Conservation (phyloP, 2,329 filamentous ascomycete genomes). For the Fonsecaea pedrosoi region DNA sequence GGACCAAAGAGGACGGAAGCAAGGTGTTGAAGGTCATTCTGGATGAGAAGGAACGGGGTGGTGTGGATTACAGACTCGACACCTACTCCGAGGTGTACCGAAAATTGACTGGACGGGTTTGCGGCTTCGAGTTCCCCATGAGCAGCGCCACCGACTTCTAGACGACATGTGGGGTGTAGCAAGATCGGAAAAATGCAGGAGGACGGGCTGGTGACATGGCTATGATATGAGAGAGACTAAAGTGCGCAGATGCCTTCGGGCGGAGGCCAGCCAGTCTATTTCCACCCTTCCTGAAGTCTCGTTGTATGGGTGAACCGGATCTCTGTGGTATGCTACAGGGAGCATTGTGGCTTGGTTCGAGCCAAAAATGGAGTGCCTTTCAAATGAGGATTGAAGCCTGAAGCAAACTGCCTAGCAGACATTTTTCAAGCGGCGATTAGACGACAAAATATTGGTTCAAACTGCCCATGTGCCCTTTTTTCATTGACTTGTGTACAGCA, state of each 20-base stretch:
- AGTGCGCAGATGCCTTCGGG: neutral
- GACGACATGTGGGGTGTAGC: conserved; percentile 44
- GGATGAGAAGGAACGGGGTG: conserved; percentile 99
- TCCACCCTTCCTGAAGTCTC: neutral
- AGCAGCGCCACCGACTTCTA: conserved; percentile 80
- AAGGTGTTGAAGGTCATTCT: conserved; percentile 99
- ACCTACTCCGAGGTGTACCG: conserved; percentile 99
- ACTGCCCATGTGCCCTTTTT: neutral
- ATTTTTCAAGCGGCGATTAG: conserved; percentile 9
- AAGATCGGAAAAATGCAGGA: neutral
- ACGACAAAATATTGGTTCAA: conserved; percentile 16
- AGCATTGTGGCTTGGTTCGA: conserved; percentile 26
- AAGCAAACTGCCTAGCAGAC: neutral
- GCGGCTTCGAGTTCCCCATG: conserved; percentile 99
- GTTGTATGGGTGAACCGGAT: neutral
- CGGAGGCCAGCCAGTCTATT: neutral
- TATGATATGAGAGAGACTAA: conserved; percentile 5
- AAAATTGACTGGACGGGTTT: conserved; percentile 92
- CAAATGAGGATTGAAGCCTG: conserved; percentile 12
- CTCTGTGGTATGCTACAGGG: conserved; percentile 13
- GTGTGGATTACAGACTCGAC: conserved; percentile 99
- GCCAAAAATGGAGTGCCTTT: conserved; percentile 15
- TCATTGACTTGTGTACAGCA: conserved; percentile 20
- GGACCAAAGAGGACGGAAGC: conserved; percentile 98
- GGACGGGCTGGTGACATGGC: neutral